Conservation (phyloP, 2,329 filamentous ascomycete species). For the Sclerotinia subarctica region DNA sequence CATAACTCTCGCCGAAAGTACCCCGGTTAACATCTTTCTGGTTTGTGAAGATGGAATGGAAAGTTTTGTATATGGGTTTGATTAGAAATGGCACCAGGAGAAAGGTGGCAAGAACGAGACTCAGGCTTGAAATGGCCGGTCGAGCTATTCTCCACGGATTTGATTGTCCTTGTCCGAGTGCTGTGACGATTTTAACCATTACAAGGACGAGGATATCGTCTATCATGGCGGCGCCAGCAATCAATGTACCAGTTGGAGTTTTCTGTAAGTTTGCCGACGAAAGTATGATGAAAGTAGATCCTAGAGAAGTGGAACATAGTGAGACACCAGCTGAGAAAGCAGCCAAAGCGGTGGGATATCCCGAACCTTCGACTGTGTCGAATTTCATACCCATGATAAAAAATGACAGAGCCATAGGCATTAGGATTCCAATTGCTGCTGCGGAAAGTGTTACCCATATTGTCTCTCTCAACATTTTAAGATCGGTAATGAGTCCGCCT, state of each 20-base stretch:
- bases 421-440: not conserved
- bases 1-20: not conserved
- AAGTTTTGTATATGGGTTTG: not conserved
- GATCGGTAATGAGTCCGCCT: conserved; percentile 15
- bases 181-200: conserved; percentile 18
- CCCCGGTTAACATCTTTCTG: not conserved
- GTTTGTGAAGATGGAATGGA: not conserved
- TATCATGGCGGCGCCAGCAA: conserved; percentile 13
- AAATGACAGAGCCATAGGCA: conserved; percentile 12
- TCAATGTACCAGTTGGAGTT: conserved; percentile 15
- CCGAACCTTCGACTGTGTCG: not conserved
- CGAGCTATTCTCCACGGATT: conserved; percentile 11
- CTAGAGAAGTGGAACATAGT: conserved; percentile 16
- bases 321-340: conserved; percentile 18
- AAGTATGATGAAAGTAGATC: conserved; percentile 17
- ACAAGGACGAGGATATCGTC: conserved; percentile 18
- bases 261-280: conserved; percentile 18
- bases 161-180: conserved; percentile 10
- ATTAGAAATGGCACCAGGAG: not conserved
- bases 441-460: conserved; percentile 14
- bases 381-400: conserved; percentile 9
- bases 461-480: conserved; percentile 4
- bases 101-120: not conserved
- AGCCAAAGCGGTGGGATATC: conserved; percentile 14
- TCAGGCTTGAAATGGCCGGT: conserved; percentile 12